Percentiles rank a stretch among this genome's conserved stretches.
Evolutionary conservation across 106 monocot genomes (phyloP).

Genomic region (Triglochin maritima): DNA sequence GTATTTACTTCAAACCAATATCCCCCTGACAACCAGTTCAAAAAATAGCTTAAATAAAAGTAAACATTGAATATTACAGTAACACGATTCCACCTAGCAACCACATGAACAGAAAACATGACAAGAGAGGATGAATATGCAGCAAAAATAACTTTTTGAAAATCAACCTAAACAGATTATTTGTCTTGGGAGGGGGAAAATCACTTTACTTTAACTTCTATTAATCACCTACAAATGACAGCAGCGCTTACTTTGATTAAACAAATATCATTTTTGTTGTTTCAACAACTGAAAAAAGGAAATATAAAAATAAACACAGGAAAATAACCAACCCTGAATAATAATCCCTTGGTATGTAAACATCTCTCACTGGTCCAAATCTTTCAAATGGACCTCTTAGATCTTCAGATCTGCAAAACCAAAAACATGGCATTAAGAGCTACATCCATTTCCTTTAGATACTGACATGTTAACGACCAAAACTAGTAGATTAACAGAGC

Average conservation of each 20-base stretch:
- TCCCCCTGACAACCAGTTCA: constrained; percentile 58
- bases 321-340: constrained; percentile 15
- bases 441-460: background rate
- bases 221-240: no score
- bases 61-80: constrained; percentile 10
- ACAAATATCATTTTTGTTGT: no score
- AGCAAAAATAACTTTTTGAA: background rate
- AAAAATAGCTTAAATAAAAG: constrained; percentile 40
- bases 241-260: no score
- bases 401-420: constrained; percentile 14
- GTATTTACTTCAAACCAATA: constrained; percentile 66
- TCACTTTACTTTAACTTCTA: no score
- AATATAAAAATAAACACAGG: background rate
- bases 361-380: constrained; percentile 24
- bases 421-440: background rate
- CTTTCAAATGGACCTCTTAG: constrained; percentile 20
- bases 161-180: no score
- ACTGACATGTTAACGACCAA: background rate
- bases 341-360: constrained; percentile 21
- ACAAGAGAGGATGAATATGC: background rate
- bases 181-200: no score
- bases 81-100: constrained; percentile 4
- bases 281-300: background rate
- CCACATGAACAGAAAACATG: background rate
- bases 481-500: no score